Base-by-base conservation (phyloP, 2,329 filamentous ascomycete species). In the Penicillium sp. region DNA sequence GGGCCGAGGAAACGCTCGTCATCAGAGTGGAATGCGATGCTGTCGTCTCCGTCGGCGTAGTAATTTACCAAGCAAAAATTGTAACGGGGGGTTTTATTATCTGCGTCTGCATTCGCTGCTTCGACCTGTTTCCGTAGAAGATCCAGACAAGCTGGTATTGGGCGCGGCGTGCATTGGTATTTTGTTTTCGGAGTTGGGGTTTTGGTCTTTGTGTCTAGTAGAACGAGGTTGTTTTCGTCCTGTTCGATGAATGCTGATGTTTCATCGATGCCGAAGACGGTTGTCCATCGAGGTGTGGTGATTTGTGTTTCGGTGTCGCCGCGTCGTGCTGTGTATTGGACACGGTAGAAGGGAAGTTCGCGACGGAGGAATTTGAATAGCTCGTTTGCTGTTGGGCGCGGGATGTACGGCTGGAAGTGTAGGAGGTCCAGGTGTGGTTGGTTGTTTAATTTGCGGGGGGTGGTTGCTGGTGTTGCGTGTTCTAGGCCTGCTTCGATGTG, bases 41-140 rank as follows among this genome's bases (percentile, higher is more conserved):
- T 90, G 69, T 93, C 89, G 6, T 84, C 77, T 0, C 89, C 89
- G 4, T 82, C 83, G n/a, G 87, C 86, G 67, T 93, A 93, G 75
- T 93, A 93, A 67, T 93, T 93, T 5, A 93, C 88, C 1, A 93
- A 80, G 57, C 86, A 89, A 69, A 92, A 90, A 68, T 93, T 93
- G 74, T 88, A 93, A 1, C 68, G 80, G 65, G 83, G 83, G n/a
- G 80, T 81, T 0, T 87, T 36, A 2, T 4, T 25, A 35, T 19
- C 43, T 25, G 12, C 8, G 17, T 7, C 3, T 43, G 36, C n/a
- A 7, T 30, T 89, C 0, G 84, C 82, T 5, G 80, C 78, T 71
- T 93, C 88, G 1, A 88, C 85, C 10, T 84, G 78, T 33, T 72
- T 74, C 10, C 85, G 82, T 8, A 93, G 78, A 6, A 79, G 71